These are phyloP conservation scores for Tetragonia tetragonoides DNA, from an alignment of 148 eudicot species.

Conservation along the genomic window DNA sequence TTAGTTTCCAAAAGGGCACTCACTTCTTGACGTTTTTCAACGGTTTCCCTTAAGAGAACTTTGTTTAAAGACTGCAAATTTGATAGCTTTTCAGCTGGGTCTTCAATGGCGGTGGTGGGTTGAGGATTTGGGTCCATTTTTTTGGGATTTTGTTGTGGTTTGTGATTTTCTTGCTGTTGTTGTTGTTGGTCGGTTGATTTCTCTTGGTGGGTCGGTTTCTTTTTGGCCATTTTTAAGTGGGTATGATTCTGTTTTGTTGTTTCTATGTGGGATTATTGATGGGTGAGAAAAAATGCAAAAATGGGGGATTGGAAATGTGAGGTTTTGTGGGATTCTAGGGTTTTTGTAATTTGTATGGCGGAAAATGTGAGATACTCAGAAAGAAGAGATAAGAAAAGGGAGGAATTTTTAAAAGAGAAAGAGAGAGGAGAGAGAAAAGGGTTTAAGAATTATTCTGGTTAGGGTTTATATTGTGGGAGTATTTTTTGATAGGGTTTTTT, in stretches of 20 bases:
- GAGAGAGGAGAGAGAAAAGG: not conserved
- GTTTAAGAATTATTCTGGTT: too few species aligned
- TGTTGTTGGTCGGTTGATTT: constrained; percentile 27
- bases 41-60: constrained; percentile 48
- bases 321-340: constrained; percentile 21
- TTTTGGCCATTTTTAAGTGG: constrained; percentile 61
- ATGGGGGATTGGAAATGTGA: constrained; percentile 11
- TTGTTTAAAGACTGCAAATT: constrained; percentile 53
- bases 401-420: not conserved
- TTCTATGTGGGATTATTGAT: too few species aligned
- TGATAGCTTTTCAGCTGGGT: constrained; percentile 43
- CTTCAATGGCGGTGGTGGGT: constrained; percentile 25
- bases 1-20: constrained; percentile 40
- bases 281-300: not conserved
- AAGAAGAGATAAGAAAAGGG: not conserved
- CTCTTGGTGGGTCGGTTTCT: constrained; percentile 42
- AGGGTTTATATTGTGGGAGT: not conserved
- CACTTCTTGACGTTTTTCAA: constrained; percentile 53
- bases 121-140: constrained; percentile 12
- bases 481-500: not conserved
- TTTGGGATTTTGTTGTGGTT: not conserved
- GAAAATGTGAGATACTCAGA: not conserved
- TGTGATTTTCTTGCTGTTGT: not conserved
- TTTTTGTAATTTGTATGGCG: constrained; percentile 12
- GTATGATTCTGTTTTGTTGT: constrained; percentile 7